Conservation (phyloP, 257 asterid genomes). For the Scutellaria barbata region DNA sequence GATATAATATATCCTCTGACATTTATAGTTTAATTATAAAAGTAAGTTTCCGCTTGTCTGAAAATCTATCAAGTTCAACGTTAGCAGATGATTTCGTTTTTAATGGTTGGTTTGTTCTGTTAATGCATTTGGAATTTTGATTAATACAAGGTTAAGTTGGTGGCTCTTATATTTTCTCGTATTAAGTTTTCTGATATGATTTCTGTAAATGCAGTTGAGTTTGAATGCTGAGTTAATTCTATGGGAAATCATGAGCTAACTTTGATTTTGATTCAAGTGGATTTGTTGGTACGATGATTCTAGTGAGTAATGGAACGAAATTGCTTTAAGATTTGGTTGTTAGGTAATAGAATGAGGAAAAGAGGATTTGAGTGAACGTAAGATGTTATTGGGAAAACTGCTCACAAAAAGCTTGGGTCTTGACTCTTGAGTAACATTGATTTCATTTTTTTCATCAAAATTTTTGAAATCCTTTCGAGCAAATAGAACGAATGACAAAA, state of each 20-base stretch:
- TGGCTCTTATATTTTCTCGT: not conserved
- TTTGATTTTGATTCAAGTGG: not conserved
- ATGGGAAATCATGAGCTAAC: not conserved
- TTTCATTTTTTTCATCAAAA: not conserved
- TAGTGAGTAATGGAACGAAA: not conserved
- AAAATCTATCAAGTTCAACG: not conserved
- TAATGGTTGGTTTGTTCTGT: conserved; percentile 2
- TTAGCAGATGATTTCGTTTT: not conserved
- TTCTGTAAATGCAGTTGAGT: not conserved
- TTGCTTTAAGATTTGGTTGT: too few relatives aligned
- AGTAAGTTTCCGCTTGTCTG: too few relatives aligned
- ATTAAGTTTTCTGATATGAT: not conserved
- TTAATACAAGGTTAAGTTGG: not conserved
- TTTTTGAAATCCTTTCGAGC: too few relatives aligned
- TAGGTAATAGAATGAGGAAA: not conserved
- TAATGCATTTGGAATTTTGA: not conserved
- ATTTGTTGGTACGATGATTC: not conserved
- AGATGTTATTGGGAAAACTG: not conserved
- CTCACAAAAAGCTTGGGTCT: not conserved
- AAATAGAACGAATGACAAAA: not conserved
- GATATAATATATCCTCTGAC: too few relatives aligned
- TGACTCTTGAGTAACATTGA: not conserved
- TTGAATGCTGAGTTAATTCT: not conserved
- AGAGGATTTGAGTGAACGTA: not conserved
- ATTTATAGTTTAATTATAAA: too few relatives aligned